Evolutionary conservation across 257 asterid species (phyloP), one percentile per base, ranked within the genome.

Genomic region (Gynochthodes officinalis): DNA sequence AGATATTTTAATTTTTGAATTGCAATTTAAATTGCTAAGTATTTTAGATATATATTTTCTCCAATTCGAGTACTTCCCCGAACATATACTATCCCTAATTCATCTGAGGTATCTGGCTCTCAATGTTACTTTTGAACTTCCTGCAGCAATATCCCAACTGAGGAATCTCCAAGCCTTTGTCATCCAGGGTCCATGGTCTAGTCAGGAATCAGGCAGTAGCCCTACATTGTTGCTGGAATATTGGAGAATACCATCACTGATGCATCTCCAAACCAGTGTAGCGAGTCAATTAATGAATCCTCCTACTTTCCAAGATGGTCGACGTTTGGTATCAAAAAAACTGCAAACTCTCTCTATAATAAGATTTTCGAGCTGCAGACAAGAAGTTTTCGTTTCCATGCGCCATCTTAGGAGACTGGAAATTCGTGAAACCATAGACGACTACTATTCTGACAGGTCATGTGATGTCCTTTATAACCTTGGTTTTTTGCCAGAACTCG

Each of bases 101-200:
- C 74, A 78, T 30, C 28, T 80, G 73, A 64, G 83, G 70, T 83
- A 68, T 32, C 81, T 80, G 15, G 81, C 75, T 0, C 67, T 83
- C 76, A 68, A 82, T 23, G 75, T 74, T 16, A 57, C 77, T 30
- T 78, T 63, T 32, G 58, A 77, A 25, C 72, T 76, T 37, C 84
- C 82, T 52, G 25, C 70, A 66, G 2, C 69, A 2, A 6, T 65
- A 7, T 72, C 73, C 0, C 25, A 46, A 15, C 63, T 72, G 7
- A n/a, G 48, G 64, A 76, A 77, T 72, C 80, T 84, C 25, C 84
- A 79, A 67, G 78, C 80, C 55, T 76, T 84, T 33, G 70, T 84
- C 28, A 44, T 84, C 48, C 72, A 75, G 49, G 72, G 77, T 76
- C 79, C 79, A 2, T 64, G 71, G 71, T 2, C 3, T 2, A 19